Percentiles rank a stretch among this genome's conserved stretches.
These are phyloP conservation scores for Pseudonectria buxi DNA, from an alignment of 2,329 filamentous ascomycete species.

Conservation along the genomic window DNA sequence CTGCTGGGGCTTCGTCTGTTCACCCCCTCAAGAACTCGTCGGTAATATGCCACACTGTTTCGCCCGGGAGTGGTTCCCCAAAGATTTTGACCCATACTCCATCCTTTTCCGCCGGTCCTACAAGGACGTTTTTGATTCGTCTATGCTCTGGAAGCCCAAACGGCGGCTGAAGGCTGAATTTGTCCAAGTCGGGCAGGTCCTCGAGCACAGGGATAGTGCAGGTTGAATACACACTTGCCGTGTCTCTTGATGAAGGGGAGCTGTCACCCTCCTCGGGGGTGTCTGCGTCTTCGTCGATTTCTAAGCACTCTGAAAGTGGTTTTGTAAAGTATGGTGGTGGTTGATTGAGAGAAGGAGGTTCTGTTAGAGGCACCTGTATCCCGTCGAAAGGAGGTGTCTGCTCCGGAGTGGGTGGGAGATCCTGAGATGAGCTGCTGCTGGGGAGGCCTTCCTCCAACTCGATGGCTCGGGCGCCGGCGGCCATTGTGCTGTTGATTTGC, in stretches of 20 bases:
- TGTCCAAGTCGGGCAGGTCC: slow-evolving; percentile 6
- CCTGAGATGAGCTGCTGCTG: background rate
- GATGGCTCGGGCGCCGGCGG: slow-evolving; percentile 29
- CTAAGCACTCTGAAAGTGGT: slow-evolving; percentile 3
- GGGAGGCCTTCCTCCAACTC: slow-evolving; percentile 26
- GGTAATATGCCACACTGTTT: slow-evolving; percentile 22
- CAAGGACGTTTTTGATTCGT: slow-evolving; percentile 25
- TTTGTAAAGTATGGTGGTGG: slow-evolving; percentile 13
- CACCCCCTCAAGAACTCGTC: slow-evolving; percentile 21
- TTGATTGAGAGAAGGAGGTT: slow-evolving; percentile 5
- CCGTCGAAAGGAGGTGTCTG: slow-evolving; percentile 1
- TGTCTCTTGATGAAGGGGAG: background rate
- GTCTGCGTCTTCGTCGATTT: background rate
- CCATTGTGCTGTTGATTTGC: slow-evolving; percentile 26
- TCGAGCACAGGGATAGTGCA: too few species aligned
- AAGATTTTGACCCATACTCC: slow-evolving; percentile 26
- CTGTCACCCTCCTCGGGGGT: background rate
- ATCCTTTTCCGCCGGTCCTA: slow-evolving; percentile 17
- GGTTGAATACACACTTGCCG: background rate
- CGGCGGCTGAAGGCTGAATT: slow-evolving; percentile 14
- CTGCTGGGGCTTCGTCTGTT: too few species aligned
- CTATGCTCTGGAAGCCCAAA: slow-evolving; percentile 20
- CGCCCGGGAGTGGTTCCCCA: slow-evolving; percentile 15
- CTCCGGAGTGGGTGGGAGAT: background rate
- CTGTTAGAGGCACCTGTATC: slow-evolving; percentile 7